A percentile compares a stretch with the other conserved stretches of the same genome.
phyloP scores from a whole-genome alignment of 2,329 filamentous ascomycete species.

The Epichloe festucae region DNA sequence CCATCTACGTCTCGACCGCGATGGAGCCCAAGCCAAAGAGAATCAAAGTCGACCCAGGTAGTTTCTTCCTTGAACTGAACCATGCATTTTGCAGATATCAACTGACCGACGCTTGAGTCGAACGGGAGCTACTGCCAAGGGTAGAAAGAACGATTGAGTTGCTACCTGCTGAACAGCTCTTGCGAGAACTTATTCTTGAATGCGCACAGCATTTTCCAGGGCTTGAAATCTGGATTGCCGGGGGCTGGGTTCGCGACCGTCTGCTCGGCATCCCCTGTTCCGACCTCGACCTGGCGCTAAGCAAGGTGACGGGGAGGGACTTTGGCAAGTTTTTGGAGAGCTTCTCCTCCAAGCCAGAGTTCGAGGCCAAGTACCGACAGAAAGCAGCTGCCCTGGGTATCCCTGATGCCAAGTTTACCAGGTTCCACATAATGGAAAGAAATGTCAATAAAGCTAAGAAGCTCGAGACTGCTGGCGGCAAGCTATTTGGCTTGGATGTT shows the following conservation, averaged over 20 bases:
- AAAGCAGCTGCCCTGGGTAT: constrained; percentile 4
- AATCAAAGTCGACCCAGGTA: too few relatives aligned
- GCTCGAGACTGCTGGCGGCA: constrained; percentile 9
- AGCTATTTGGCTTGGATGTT: constrained; percentile 9
- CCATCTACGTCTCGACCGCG: too few relatives aligned
- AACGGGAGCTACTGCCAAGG: too few relatives aligned
- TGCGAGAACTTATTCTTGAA: constrained; percentile 8
- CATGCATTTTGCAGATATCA: too few relatives aligned
- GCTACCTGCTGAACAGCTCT: not conserved
- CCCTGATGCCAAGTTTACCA: constrained; percentile 1
- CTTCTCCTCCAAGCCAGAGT: constrained; percentile 3
- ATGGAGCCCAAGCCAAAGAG: too few relatives aligned
- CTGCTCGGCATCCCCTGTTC: constrained; percentile 8
- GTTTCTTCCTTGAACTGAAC: too few relatives aligned
- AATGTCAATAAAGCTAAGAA: constrained; percentile 8
- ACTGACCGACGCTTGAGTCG: too few relatives aligned
- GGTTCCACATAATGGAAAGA: constrained; percentile 6
- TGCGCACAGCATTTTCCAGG: constrained; percentile 6
- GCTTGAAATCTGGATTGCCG: constrained; percentile 9
- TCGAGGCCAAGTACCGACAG: constrained; percentile 1
- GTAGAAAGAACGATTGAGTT: not conserved
- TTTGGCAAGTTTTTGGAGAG: constrained; percentile 7
- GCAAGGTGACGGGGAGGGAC: constrained; percentile 6
- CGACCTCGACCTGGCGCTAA: constrained; percentile 9
- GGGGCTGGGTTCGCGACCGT: constrained; percentile 11